Evolutionary conservation across 192 early-diverging fungal species (phyloP), one percentile per base, ranked within the genome.

Genomic region (Chytriomyces sp.): DNA sequence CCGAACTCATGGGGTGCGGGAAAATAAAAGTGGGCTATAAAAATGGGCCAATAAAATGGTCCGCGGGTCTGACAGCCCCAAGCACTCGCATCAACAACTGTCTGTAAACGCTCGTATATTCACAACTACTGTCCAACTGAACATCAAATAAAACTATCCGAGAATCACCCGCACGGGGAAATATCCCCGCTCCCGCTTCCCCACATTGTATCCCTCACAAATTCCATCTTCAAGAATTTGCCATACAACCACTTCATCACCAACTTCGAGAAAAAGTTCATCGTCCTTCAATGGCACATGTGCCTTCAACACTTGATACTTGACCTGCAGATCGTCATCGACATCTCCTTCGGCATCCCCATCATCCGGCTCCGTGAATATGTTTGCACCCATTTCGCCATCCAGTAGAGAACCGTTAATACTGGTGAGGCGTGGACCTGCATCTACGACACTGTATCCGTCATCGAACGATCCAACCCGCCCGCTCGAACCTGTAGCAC

Each of bases 221-320:
- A 11, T 64, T 28, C 73, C 73, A 50, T 75, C 73, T 45, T 75
- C 73, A 44, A 75, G 53, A 65, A 75, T 75, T 1, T 65, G 61
- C 73, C 73, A 75, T 57, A 75, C 62, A 45, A 75, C 73, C 11
- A 75, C 73, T 50, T 75, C 63, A 53, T 75, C 73, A 7, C 63
- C 73, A 0, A 66, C 61, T 16, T 66, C 73, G 18, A 75, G 50
- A 47, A 7, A n/a, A 9, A 75, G 48, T 35, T 75, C 73, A 66
- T 75, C 73, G 23, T 75, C 73, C 26, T 35, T 24, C 8, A 23
- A 3, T 3, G 73, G 62, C 9, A 66, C 49, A 53, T 75, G 63
- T n/a, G 62, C 63, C 10, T 49, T 13, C 5, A 35, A 1, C 28
- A 75, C 73, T 6, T 8, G 13, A 35, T 75, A 75, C 28, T 75